phyloP scores from a whole-genome alignment of 306 rosid species.

The Prinsepia uniflora region DNA sequence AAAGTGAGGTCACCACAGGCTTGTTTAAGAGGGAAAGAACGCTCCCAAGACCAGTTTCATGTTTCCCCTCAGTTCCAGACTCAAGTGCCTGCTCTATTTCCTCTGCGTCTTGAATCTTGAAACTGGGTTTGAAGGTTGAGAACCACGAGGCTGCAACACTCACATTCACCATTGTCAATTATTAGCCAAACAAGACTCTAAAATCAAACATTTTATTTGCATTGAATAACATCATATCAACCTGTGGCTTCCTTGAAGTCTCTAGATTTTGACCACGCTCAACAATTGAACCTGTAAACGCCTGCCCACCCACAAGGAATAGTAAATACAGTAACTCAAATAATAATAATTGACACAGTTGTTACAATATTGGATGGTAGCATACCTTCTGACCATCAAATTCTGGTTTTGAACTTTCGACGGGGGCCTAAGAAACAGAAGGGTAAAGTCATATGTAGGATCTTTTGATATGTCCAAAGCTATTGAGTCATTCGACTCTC shows the following conservation, averaged over 20 bases:
- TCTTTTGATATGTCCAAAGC: not conserved
- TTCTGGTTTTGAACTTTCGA: slow-evolving; percentile 38
- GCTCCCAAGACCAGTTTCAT: too few species aligned
- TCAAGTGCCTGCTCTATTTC: slow-evolving; percentile 32
- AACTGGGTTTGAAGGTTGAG: slow-evolving; percentile 68
- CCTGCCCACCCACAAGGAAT: slow-evolving; percentile 40
- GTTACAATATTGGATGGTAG: not conserved
- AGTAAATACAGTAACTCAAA: slow-evolving; percentile 2
- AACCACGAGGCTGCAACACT: slow-evolving; percentile 45
- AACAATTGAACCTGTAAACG: slow-evolving; percentile 77
- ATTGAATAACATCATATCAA: slow-evolving; percentile 19
- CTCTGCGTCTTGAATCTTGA: slow-evolving; percentile 92
- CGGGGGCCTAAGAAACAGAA: slow-evolving; percentile 41
- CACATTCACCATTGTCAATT: slow-evolving; percentile 16
- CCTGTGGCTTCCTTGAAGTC: slow-evolving; percentile 49
- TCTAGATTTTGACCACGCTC: slow-evolving; percentile 50
- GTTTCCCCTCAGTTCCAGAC: too few species aligned
- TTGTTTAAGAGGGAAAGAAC: too few species aligned
- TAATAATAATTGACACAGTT: not conserved
- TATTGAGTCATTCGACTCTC: too few species aligned
- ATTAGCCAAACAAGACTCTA: slow-evolving; percentile 18
- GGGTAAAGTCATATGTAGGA: not conserved
- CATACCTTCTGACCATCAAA: slow-evolving; percentile 58
- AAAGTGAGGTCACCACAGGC: too few species aligned
- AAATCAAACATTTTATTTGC: not conserved